Conservation (phyloP, 2,329 filamentous ascomycete genomes). For the Clarireedia monteithiana region DNA sequence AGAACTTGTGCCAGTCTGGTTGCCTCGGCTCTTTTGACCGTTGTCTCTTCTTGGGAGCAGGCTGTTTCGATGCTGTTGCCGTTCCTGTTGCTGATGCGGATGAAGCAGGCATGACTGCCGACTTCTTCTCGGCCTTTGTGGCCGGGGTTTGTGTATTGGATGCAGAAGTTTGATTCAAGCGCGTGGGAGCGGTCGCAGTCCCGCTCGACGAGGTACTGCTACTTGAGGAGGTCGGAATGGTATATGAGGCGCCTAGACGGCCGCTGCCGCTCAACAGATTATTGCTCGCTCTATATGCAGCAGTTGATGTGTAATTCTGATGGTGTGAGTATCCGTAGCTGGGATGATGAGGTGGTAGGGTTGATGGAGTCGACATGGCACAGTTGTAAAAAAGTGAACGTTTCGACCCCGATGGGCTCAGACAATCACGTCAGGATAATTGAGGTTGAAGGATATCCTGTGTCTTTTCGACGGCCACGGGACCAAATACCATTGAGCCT, state of each 20-base stretch:
- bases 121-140: slow-evolving; percentile 23
- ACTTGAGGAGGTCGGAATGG: slow-evolving; percentile 26
- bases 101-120: slow-evolving; percentile 31
- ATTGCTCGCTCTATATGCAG: slow-evolving; percentile 41
- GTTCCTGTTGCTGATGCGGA: neutral
- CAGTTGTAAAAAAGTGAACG: slow-evolving; percentile 11
- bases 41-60: slow-evolving; percentile 33
- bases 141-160: slow-evolving; percentile 8
- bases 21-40: slow-evolving; percentile 39
- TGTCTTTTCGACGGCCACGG: neutral
- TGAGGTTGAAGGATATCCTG: neutral
- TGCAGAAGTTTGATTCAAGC: slow-evolving; percentile 16
- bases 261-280: slow-evolving; percentile 29
- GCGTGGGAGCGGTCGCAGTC: slow-evolving; percentile 21
- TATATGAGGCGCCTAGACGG: slow-evolving; percentile 27
- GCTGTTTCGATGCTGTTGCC: slow-evolving; percentile 17
- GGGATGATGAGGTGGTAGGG: slow-evolving; percentile 60
- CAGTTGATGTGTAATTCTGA: slow-evolving; percentile 45
- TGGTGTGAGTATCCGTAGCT: slow-evolving; percentile 55
- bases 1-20: slow-evolving; percentile 74
- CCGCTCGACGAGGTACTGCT: slow-evolving; percentile 22
- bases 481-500: neutral
- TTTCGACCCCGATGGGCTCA: slow-evolving; percentile 16
- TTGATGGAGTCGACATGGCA: slow-evolving; percentile 74
- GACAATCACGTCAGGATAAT: slow-evolving; percentile 5